Base-by-base conservation (phyloP, 768 basidiomycete genomes). In the Phaeotremella fagi region DNA sequence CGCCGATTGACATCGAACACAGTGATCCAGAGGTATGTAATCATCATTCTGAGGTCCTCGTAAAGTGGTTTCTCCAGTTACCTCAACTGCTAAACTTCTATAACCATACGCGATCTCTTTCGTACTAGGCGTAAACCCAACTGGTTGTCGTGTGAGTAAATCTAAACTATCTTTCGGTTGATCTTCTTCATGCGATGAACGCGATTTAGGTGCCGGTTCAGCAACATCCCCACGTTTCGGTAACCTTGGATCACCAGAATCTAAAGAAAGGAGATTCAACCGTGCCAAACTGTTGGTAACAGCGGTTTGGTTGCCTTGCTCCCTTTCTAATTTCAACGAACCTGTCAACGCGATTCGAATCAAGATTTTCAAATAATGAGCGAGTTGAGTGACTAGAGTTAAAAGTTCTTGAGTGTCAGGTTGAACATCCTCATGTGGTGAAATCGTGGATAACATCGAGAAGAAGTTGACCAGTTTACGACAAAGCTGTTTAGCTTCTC, bases 391-490 rank as follows among this genome's bases (percentile, higher is more conserved):
- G 59, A 99, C 95, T 44, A 99, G 83, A 16, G 92, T 90, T 29
- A 98, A 83, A 12, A 99, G 79, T 65, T 98, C 95, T 75, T 97
- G 89, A 16, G 92, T 97, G 45, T 69, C 63, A 9, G 63, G 64
- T n/a, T 55, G 36, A 22, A 51, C 31, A 6, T 54, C 45, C n/a
- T 54, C 60, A 18, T 43, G 41, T 4, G 65, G 59, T 3, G 61
- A 57, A 85, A 98, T 92, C 74, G 92, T 90, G 5, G 94, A 97
- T 43, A 99, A 79, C 31, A 97, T 79, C 18, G 90, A 95, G 77
- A 99, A 97, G 50, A 99, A 83, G 77, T 98, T 95, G 63, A 98
- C 95, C 1, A 94, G 94, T 77, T 98, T 98, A 57, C 95, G 87
- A 76, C 95, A 99, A 20, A 99, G 83, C 86, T 97, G 90, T 55